phyloP scores from a whole-genome alignment of 345 rosid species.

The Salix arbutifolia region DNA sequence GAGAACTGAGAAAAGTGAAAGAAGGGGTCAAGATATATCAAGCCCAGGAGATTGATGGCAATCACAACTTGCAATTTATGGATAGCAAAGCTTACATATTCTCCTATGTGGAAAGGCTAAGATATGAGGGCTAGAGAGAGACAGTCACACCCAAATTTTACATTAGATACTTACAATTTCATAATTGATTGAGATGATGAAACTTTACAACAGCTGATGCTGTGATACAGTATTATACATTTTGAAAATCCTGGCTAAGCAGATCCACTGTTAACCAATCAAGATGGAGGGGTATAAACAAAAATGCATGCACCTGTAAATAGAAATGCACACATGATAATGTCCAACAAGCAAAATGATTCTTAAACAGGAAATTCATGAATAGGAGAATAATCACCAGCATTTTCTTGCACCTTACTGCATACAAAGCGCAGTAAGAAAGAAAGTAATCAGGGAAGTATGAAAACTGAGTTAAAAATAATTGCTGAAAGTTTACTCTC shows the following conservation, averaged over 20 bases:
- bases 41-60: background rate
- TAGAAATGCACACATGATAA: background rate
- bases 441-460: background rate
- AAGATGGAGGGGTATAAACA: background rate
- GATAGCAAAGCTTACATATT: background rate
- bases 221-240: background rate
- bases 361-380: background rate
- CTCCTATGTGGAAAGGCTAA: background rate
- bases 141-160: background rate
- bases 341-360: background rate
- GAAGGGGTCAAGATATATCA: background rate
- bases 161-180: background rate
- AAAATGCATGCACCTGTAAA: background rate
- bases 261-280: background rate
- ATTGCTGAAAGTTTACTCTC: background rate
- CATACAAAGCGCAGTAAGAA: background rate
- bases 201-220: background rate
- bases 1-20: slow-evolving; percentile 2
- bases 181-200: background rate
- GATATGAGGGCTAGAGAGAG: background rate
- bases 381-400: background rate
- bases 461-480: background rate
- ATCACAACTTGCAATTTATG: background rate
- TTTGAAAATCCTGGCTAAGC: background rate
- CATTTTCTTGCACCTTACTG: background rate